Evolutionary conservation across 768 basidiomycete species (phyloP).

Genomic region (Kwoniella europaea): DNA sequence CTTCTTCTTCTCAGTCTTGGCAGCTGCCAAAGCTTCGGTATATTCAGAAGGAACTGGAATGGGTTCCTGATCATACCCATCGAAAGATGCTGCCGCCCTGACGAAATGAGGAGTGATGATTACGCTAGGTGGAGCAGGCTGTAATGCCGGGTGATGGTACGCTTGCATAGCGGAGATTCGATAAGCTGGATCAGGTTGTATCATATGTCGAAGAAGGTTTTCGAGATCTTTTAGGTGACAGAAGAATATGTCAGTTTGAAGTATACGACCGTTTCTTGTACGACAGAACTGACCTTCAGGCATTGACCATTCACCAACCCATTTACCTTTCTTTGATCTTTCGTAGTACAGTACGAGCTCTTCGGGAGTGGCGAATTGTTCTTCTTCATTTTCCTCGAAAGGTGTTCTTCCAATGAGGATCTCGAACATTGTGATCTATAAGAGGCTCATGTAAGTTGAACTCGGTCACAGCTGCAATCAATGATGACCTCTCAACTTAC

Average conservation of each 20-base stretch:
- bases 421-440: slow-evolving; percentile 83
- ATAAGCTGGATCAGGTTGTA: slow-evolving; percentile 43
- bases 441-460: slow-evolving; percentile 62
- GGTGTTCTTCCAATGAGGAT: slow-evolving; percentile 90
- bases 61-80: slow-evolving; percentile 22
- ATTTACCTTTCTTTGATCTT: slow-evolving; percentile 76
- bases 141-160: slow-evolving; percentile 52
- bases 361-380: slow-evolving; percentile 76
- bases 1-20: slow-evolving; percentile 29
- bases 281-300: slow-evolving; percentile 60
- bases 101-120: slow-evolving; percentile 57
- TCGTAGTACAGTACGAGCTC: slow-evolving; percentile 85
- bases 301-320: slow-evolving; percentile 82
- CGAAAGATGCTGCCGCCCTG: slow-evolving; percentile 47
- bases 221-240: slow-evolving; percentile 39
- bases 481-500: slow-evolving; percentile 38
- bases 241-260: not conserved
- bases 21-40: slow-evolving; percentile 18
- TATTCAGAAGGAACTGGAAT: slow-evolving; percentile 18
- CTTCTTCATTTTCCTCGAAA: slow-evolving; percentile 70
- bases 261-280: not conserved
- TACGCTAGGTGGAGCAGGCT: slow-evolving; percentile 34
- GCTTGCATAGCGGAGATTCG: slow-evolving; percentile 50
- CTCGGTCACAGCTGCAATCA: not conserved
- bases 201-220: slow-evolving; percentile 48